phyloP scores from a whole-genome alignment of 257 asterid species.

The Solanum infundibuliforme region DNA sequence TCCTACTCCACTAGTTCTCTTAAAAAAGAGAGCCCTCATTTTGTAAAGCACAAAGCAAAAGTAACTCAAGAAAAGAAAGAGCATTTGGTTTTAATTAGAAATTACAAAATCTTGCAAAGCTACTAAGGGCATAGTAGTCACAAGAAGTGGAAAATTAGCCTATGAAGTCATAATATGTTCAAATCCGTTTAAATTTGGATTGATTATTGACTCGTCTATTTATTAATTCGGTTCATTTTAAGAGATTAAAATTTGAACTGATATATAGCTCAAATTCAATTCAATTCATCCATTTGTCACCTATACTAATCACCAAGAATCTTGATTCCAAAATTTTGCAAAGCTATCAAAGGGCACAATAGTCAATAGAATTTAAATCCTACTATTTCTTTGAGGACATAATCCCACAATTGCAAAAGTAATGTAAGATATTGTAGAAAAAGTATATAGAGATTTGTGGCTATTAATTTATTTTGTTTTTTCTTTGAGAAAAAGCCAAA shows the following conservation, averaged over 20 bases:
- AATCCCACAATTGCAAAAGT: background rate
- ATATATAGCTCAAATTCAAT: background rate
- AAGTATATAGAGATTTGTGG: background rate
- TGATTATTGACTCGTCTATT: background rate
- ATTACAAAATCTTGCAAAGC: background rate
- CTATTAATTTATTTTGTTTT: background rate
- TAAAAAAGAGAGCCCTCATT: background rate
- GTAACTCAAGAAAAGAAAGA: background rate
- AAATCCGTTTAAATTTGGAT: background rate
- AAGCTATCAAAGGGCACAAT: background rate
- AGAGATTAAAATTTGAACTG: background rate
- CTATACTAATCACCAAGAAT: background rate
- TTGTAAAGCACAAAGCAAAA: background rate
- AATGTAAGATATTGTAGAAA: background rate
- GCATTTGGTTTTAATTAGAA: conserved; percentile 1
- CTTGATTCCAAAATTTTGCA: background rate
- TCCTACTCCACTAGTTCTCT: background rate
- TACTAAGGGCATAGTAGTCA: background rate
- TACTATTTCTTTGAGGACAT: background rate
- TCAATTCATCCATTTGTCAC: background rate
- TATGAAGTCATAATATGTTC: background rate
- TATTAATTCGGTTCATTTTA: background rate
- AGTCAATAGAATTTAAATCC: background rate
- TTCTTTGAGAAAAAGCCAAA: conserved; percentile 14
- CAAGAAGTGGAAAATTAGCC: background rate